Evolutionary conservation across 208 protist species (phyloP).

Genomic region (Balamuthia mandrillaris): DNA sequence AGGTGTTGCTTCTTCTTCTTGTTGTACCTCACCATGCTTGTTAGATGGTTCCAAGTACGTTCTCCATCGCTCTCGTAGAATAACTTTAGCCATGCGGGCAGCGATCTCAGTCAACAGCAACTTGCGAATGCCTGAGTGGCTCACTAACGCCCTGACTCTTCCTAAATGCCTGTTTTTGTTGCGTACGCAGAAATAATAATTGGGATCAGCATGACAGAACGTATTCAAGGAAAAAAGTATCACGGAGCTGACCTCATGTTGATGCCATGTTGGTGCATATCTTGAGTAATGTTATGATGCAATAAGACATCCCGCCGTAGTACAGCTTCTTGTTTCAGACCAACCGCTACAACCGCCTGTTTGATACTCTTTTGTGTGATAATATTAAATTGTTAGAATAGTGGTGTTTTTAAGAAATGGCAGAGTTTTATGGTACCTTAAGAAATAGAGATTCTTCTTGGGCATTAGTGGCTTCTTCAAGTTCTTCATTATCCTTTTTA

Average conservation of each 20-base stretch:
- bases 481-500: background rate
- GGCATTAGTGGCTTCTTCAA: background rate
- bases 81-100: slow-evolving; percentile 14
- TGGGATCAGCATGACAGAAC: background rate
- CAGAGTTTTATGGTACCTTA: background rate
- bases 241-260: background rate
- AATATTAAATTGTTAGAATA: too few species aligned
- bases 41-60: background rate
- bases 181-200: background rate
- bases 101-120: slow-evolving; percentile 22
- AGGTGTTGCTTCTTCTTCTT: background rate
- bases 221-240: background rate
- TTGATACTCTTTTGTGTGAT: too few species aligned
- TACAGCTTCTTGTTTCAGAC: too few species aligned
- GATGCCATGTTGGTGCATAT: slow-evolving; percentile 1
- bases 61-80: background rate
- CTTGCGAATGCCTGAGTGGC: background rate
- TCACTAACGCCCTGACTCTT: background rate
- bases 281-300: slow-evolving; percentile 13
- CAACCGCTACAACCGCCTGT: too few species aligned
- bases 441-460: background rate
- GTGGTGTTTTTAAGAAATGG: too few species aligned
- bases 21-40: background rate
- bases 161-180: background rate
- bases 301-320: too few species aligned